Conservation (phyloP, 371 early-diverging fungal genomes). For the Mucor saturninus region DNA sequence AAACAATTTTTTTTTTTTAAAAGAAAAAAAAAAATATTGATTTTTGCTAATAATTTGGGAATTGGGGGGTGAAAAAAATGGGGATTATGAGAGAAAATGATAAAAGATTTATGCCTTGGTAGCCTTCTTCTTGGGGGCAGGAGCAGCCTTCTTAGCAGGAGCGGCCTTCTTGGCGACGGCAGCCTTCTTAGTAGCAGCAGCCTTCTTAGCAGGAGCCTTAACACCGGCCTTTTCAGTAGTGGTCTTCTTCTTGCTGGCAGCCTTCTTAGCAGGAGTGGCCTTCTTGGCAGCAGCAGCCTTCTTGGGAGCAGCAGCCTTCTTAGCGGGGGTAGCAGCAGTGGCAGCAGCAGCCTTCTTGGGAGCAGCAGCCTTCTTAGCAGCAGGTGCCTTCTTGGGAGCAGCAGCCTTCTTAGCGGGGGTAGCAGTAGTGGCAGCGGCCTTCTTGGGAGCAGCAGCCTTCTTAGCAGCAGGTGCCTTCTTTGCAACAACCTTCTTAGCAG, state of each 20-base stretch:
- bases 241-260: slow-evolving; percentile 57
- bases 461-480: slow-evolving; percentile 44
- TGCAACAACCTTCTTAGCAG: slow-evolving; percentile 38
- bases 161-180: slow-evolving; percentile 28
- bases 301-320: slow-evolving; percentile 44
- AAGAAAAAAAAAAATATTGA: slow-evolving; percentile 5
- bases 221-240: slow-evolving; percentile 39
- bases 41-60: slow-evolving; percentile 5
- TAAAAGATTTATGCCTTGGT: slow-evolving; percentile 19
- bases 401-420: slow-evolving; percentile 31
- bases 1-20: neutral
- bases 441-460: slow-evolving; percentile 31
- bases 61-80: neutral
- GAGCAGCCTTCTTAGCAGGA: slow-evolving; percentile 54
- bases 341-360: slow-evolving; percentile 28
- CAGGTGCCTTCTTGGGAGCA: slow-evolving; percentile 28
- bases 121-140: slow-evolving; percentile 56
- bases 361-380: slow-evolving; percentile 57
- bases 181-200: slow-evolving; percentile 31
- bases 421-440: slow-evolving; percentile 7
- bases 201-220: slow-evolving; percentile 37
- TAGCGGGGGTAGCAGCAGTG: slow-evolving; percentile 27
- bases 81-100: slow-evolving; percentile 2
- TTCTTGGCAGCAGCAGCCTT: slow-evolving; percentile 22
- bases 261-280: slow-evolving; percentile 50